A percentile compares a stretch with the other conserved stretches of the same genome.
Conservation (phyloP, 768 basidiomycete species). For the Mycena venus region DNA sequence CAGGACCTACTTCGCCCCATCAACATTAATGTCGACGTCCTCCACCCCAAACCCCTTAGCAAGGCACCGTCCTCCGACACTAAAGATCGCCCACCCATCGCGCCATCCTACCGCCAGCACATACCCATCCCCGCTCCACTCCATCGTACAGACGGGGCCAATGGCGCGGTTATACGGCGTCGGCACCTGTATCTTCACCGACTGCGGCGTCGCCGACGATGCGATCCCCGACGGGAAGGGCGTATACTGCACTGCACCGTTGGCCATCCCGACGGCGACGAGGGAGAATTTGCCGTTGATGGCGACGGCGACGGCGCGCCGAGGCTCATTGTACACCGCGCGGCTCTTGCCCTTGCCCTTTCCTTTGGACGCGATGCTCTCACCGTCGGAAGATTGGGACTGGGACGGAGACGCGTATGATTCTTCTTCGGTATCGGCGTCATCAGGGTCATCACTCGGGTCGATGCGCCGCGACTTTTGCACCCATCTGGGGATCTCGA, state of each 20-base stretch:
- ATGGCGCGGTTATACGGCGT: slow-evolving; percentile 69
- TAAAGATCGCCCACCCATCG: slow-evolving; percentile 91
- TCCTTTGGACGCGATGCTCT: slow-evolving; percentile 1
- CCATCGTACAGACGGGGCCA: slow-evolving; percentile 76
- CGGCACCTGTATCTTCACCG: slow-evolving; percentile 74
- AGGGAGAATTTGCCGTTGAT: slow-evolving; percentile 88
- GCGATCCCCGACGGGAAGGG: slow-evolving; percentile 78
- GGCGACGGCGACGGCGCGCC: slow-evolving; percentile 73
- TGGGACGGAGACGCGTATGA: background rate
- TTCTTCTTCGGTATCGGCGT: slow-evolving; percentile 21
- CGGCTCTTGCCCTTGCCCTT: slow-evolving; percentile 33
- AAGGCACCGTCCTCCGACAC: slow-evolving; percentile 88
- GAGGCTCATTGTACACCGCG: slow-evolving; percentile 71
- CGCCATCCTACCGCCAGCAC: slow-evolving; percentile 94
- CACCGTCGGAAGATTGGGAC: slow-evolving; percentile 17
- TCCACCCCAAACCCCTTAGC: slow-evolving; percentile 83
- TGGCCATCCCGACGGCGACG: slow-evolving; percentile 77
- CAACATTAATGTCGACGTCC: slow-evolving; percentile 57
- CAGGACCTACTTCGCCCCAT: slow-evolving; percentile 61
- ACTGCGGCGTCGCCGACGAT: slow-evolving; percentile 61
- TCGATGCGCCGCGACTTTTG: slow-evolving; percentile 79
- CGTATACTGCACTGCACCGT: slow-evolving; percentile 73
- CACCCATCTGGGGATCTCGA: slow-evolving; percentile 81
- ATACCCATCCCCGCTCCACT: slow-evolving; percentile 98
- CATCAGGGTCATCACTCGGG: slow-evolving; percentile 49